A percentile compares a stretch with the other conserved stretches of the same genome.
These are phyloP conservation scores for Mucor circinelloides DNA, from an alignment of 371 early-diverging fungal genomes.

Conservation along the genomic window DNA sequence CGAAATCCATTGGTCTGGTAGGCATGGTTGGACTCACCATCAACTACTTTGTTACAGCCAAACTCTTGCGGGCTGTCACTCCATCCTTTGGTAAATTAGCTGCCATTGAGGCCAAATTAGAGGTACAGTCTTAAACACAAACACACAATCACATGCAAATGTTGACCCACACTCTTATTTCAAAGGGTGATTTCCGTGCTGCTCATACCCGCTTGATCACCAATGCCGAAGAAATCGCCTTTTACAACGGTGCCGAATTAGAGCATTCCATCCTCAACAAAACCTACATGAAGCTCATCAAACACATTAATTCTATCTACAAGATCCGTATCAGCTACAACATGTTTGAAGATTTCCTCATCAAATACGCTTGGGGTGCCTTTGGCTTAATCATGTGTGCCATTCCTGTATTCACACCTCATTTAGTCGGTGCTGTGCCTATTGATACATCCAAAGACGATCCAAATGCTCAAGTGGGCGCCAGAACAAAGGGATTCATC, in stretches of 20 bases:
- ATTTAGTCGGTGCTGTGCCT: conserved; percentile 32
- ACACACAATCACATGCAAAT: background rate
- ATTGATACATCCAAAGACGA: conserved; percentile 7
- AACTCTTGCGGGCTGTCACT: conserved; percentile 72
- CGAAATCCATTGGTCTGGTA: conserved; percentile 74
- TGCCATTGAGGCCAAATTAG: conserved; percentile 81
- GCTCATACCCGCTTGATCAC: conserved; percentile 86
- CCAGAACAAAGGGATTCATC: conserved; percentile 83
- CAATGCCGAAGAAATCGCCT: conserved; percentile 90
- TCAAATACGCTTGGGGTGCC: conserved; percentile 80
- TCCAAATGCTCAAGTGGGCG: conserved; percentile 57
- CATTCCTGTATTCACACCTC: conserved; percentile 81
- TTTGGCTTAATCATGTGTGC: conserved; percentile 75
- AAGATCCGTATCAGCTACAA: conserved; percentile 81
- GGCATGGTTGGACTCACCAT: conserved; percentile 70
- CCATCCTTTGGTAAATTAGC: conserved; percentile 88
- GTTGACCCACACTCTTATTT: background rate
- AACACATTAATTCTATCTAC: conserved; percentile 82
- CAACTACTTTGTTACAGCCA: conserved; percentile 74
- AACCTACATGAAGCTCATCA: conserved; percentile 69
- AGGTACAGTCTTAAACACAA: conserved; percentile 33
- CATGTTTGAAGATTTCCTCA: conserved; percentile 91
- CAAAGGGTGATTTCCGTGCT: conserved; percentile 81
- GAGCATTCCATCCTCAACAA: conserved; percentile 77
- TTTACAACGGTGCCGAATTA: conserved; percentile 77